Evolutionary conservation across 805 yeast genomes (phyloP), one percentile per base, ranked within the genome.

Genomic region (Yamadazyma tumulicola): DNA sequence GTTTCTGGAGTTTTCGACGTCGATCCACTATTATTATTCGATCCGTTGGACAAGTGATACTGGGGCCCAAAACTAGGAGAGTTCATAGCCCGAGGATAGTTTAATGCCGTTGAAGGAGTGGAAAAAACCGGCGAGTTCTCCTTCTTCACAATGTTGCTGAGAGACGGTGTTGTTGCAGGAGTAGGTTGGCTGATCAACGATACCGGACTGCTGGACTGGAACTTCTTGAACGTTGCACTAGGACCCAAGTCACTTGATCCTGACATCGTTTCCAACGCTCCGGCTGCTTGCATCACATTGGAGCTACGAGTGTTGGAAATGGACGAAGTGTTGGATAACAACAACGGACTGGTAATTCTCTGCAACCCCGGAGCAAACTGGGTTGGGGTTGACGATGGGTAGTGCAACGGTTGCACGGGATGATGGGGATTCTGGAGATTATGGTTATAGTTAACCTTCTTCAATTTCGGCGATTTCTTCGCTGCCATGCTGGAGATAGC

Each of bases 341-440:
- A 56, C 33, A 80, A 59, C 0, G 86, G 86, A 11, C 84, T 77
- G 0, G 85, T 79, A 38, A 80, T 79, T 22, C 79, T 55, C 41
- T 75, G 73, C 33, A 80, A 55, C 27, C 79, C 79, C 0, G 82
- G 77, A 19, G 82, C 84, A 65, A 77, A 80, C 48, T 78, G 84
- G 2, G 84, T 74, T 11, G 86, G 86, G 2, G 84, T 78, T 0
- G 83, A 77, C 4, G 77, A 65, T 5, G 86, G 86, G 49, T 78
- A 79, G 54, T 79, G 81, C 26, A 76, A 55, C 14, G 80, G 79
- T 51, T 75, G 80, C 13, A 72, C 75, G 20, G 56, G 59, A 32
- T 43, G 47, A 8, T 32, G 23, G n/a, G 38, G 21, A 22, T 41
- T 35, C 19, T 31, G 36, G 18, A 55, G 36, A 37, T 53, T 54